Evolutionary conservation across 768 basidiomycete genomes (phyloP), one percentile per base, ranked within the genome.

Genomic region (Xanthoconium purpureum): DNA sequence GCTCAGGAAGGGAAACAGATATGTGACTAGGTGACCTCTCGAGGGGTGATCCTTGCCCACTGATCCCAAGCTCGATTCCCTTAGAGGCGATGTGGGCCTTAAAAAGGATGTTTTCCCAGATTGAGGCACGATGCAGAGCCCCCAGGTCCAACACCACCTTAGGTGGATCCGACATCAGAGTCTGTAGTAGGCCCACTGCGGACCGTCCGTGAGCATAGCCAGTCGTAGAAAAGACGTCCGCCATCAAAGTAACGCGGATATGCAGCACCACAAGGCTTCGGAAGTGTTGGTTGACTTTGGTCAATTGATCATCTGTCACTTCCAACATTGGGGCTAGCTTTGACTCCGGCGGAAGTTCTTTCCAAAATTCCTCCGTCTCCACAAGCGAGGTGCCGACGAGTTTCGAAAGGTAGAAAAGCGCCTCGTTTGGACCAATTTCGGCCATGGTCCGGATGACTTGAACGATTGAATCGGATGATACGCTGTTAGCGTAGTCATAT

Each of bases 371-470:
- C 57, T 77, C 78, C 1, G 91, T 92, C 53, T 85, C 82, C 37
- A 78, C 75, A 50, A 96, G 74, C 8, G 89, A 89, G 37, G 77
- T 75, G 51, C 83, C 82, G 11, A 94, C 89, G 20, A 91, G 78
- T 56, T 80, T 78, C 15, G 87, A 77, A 51, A 96, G 77, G 59
- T 89, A 83, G 28, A 77, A 73, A 30, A 95, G 77, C 2, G 91
- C 89, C 60, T 89, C 87, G 54, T 77, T 82, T 0, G 89, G 85
- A n/a, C 89, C 82, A 33, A 88, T 87, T 65, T 98, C 95, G 12
- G 87, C 86, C 80, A 98, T 86, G 11, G 91, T 89, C 12, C 92
- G 84, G 73, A 96, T 84, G 47, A 94, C 88, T 67, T 91, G 88
- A 14, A 94, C 87, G 66, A 97, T 80, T 0, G 93, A 89, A 67